Evolutionary conservation across 148 eudicot genomes (phyloP), one percentile per base, ranked within the genome.

Genomic region (Rhododendron molle): DNA sequence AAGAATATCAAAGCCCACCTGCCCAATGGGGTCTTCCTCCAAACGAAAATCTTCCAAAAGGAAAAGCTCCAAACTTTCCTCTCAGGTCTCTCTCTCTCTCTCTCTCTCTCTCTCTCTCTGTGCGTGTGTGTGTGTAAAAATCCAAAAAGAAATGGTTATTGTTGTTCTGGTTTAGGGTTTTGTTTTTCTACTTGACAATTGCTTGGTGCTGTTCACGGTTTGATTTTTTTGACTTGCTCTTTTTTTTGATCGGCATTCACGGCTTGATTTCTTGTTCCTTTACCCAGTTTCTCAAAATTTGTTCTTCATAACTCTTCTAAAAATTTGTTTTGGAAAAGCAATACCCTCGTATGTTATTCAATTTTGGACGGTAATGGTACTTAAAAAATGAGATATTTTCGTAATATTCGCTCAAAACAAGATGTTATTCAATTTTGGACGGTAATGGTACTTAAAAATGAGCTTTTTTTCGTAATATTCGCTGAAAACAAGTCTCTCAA

Each of bases 61-160:
- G 85, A 94, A 94, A 88, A 84, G 83, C 80, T 90, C 89, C 84
- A 90, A 94, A 87, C 80, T 90, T 71, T 87, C 87, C 47, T 88
- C 92, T 65, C 83, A 92, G 92, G 93, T 94, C 47, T 87, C 85
- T 54, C 82, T 86, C 71, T 74, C 78, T 73, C 74, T 69, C 38
- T 28, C 34, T 26, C 47, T 87, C 85, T 54, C 82, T 86, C 71
- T 74, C 78, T 73, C 74, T 69, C 38, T 28, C 34, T 26, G 36
- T 34, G 36, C 1, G 36, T 67, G 1, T 40, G 43, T 38, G 40
- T 38, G 43, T 0, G 44, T 6, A 40, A 38, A 3, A 40, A 5
- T 40, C 8, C 14, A 2, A 69, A 71, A 32, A 26, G 14, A 7
- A 36, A 34, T 36, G 78, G 44, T 40, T 34, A 21, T 21, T 40